phyloP scores from a whole-genome alignment of 345 rosid species.

The Camelina laxa region DNA sequence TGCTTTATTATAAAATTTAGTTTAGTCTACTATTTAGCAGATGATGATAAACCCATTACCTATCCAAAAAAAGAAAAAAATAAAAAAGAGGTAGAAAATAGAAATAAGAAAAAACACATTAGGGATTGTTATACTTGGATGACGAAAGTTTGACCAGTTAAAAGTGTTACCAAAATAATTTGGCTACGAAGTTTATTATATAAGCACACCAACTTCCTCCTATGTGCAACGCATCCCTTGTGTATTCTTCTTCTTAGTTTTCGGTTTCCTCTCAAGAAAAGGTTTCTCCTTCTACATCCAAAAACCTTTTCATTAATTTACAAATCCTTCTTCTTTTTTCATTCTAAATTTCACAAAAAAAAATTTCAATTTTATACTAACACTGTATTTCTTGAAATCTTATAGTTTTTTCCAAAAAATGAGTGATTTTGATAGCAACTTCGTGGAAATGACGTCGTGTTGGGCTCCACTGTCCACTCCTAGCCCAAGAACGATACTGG shows the following conservation, averaged over 20 bases:
- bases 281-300: background rate
- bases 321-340: background rate
- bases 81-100: background rate
- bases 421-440: conserved; percentile 19
- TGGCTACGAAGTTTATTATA: background rate
- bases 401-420: conserved; percentile 6
- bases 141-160: conserved; percentile 34
- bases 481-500: conserved; percentile 1
- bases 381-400: background rate
- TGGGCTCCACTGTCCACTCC: conserved; percentile 27
- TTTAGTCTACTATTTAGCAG: too few relatives aligned
- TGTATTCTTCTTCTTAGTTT: background rate
- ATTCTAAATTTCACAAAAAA: background rate
- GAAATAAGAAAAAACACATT: background rate
- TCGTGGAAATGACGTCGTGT: background rate
- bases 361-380: background rate
- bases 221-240: background rate
- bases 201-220: conserved; percentile 3
- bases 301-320: background rate
- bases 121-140: background rate
- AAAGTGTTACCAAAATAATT: conserved; percentile 8
- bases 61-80: background rate
- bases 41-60: too few relatives aligned
- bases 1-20: too few relatives aligned
- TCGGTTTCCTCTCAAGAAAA: background rate